Conservation (phyloP, 805 yeast genomes). For the Schizosaccharomyces lindneri region DNA sequence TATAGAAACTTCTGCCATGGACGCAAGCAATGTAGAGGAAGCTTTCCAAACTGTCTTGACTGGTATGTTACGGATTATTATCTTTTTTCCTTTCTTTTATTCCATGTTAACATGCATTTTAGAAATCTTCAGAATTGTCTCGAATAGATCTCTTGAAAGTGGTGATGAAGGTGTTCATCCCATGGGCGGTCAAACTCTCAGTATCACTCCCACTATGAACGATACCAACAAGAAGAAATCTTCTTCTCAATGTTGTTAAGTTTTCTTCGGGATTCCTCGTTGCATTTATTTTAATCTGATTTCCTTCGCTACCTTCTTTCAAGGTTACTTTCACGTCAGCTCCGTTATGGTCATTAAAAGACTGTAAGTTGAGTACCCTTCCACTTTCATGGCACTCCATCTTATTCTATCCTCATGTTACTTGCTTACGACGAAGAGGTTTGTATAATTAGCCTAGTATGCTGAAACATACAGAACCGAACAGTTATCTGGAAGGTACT, state of each 20-base stretch:
- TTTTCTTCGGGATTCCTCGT: background rate
- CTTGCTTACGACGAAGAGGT: too few species aligned
- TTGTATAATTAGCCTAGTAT: too few species aligned
- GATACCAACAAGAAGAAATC: constrained; percentile 30
- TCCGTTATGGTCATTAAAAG: background rate
- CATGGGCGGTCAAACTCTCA: constrained; percentile 75
- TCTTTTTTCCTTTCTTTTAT: background rate
- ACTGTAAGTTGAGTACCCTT: background rate
- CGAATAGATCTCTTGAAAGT: constrained; percentile 75
- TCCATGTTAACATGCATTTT: background rate
- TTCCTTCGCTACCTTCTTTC: background rate
- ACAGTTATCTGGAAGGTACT: too few species aligned
- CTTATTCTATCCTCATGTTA: too few species aligned
- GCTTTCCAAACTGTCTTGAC: constrained; percentile 84
- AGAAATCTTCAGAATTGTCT: constrained; percentile 81
- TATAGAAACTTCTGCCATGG: constrained; percentile 87
- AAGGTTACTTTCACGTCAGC: background rate
- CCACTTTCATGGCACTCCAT: too few species aligned
- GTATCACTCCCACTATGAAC: constrained; percentile 79
- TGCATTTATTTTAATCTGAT: too few species aligned
- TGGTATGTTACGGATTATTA: background rate
- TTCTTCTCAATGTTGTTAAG: constrained; percentile 38
- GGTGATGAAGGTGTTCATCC: constrained; percentile 41
- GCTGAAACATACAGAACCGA: too few species aligned
- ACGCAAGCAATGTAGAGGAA: constrained; percentile 79